A percentile compares a stretch with the other conserved stretches of the same genome.
Conservation (phyloP, 208 protist species). For the Sergeia podlipaevii region DNA sequence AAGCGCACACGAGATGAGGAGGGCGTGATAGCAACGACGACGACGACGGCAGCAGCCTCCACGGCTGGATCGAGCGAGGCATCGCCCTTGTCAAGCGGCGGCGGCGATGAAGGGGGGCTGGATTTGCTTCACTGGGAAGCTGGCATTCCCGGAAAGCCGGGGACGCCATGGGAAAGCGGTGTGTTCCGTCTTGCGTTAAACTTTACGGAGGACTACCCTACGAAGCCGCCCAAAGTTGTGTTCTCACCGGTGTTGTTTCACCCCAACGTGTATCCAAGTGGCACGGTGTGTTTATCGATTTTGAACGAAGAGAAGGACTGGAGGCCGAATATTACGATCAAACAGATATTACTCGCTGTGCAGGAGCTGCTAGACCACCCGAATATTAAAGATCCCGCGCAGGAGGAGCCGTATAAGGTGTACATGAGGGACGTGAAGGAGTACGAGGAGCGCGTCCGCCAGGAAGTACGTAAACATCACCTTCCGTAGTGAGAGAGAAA, state of each 20-base stretch:
- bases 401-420: slow-evolving; percentile 94
- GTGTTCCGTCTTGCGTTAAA: slow-evolving; percentile 92
- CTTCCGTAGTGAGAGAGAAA: slow-evolving; percentile 1
- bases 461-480: slow-evolving; percentile 82
- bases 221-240: slow-evolving; percentile 97
- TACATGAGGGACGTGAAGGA: slow-evolving; percentile 76
- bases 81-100: slow-evolving; percentile 4
- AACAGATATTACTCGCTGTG: slow-evolving; percentile 98
- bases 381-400: slow-evolving; percentile 98
- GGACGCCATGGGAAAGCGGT: slow-evolving; percentile 96
- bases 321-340: slow-evolving; percentile 97
- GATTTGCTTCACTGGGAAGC: slow-evolving; percentile 97
- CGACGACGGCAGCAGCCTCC: neutral
- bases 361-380: slow-evolving; percentile 97
- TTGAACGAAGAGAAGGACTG: slow-evolving; percentile 99
- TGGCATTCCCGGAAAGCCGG: slow-evolving; percentile 95
- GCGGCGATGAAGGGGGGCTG: slow-evolving; percentile 46
- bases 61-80: neutral
- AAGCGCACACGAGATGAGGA: slow-evolving; percentile 14
- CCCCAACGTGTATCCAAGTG: slow-evolving; percentile 98
- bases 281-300: slow-evolving; percentile 99
- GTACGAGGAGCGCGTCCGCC: slow-evolving; percentile 84
- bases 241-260: slow-evolving; percentile 98
- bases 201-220: slow-evolving; percentile 98
- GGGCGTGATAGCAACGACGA: too few species aligned